Evolutionary conservation across 257 asterid species (phyloP).

Genomic region (Solanum chiquidenum): DNA sequence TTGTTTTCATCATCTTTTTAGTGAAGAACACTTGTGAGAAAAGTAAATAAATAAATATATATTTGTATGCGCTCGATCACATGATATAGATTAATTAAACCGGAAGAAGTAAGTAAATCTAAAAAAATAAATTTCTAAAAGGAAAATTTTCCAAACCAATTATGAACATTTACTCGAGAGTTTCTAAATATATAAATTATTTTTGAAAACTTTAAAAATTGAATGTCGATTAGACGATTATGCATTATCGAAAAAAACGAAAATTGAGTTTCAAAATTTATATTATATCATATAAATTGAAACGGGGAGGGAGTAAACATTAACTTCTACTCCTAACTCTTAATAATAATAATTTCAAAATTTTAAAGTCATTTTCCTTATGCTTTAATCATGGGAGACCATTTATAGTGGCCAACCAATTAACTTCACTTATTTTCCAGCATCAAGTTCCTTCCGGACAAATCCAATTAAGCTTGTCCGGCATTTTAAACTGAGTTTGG

Average conservation of each 20-base stretch:
- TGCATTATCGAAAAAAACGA: background rate
- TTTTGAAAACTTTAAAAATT: background rate
- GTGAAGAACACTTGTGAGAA: background rate
- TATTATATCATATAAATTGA: background rate
- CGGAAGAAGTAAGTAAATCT: background rate
- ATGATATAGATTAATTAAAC: too few relatives aligned
- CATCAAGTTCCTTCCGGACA: background rate
- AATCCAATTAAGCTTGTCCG: background rate
- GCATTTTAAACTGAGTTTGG: too few relatives aligned
- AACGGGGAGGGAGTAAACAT: too few relatives aligned
- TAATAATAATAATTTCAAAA: background rate
- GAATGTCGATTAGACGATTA: background rate
- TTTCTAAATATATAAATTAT: background rate
- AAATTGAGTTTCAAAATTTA: too few relatives aligned
- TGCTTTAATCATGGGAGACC: background rate
- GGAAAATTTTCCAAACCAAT: background rate
- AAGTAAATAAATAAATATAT: background rate
- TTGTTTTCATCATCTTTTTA: background rate
- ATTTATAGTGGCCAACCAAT: background rate
- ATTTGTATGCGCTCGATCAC: background rate
- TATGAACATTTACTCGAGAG: background rate
- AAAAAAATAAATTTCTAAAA: background rate
- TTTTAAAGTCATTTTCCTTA: background rate
- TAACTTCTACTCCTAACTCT: background rate
- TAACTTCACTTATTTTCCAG: background rate